These are phyloP conservation scores for Erodium chrysanthum DNA, from an alignment of 441 rosid species.

Conservation along the genomic window DNA sequence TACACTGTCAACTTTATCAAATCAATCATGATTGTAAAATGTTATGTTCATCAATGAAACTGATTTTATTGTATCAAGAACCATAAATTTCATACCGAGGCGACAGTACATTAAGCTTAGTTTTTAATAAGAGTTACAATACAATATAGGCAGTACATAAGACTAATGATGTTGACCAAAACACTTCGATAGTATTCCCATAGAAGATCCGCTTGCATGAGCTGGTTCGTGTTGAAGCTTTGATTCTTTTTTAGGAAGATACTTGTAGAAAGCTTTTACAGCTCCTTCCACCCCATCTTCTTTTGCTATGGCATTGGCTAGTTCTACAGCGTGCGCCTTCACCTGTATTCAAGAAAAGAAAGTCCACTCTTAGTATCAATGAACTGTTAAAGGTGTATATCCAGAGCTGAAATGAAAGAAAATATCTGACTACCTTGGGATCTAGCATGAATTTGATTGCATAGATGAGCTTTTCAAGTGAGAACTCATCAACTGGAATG, in stretches of 20 bases:
- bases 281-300: slow-evolving; percentile 44
- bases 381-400: neutral
- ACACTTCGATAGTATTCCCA: too few relatives aligned
- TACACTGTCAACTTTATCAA: neutral
- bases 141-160: too few relatives aligned
- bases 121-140: too few relatives aligned
- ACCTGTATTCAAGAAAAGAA: slow-evolving; percentile 22
- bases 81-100: too few relatives aligned
- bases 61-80: too few relatives aligned
- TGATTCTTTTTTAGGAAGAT: slow-evolving; percentile 18
- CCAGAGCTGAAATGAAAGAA: neutral
- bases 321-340: slow-evolving; percentile 26
- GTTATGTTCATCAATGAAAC: neutral
- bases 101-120: too few relatives aligned
- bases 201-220: neutral
- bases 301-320: slow-evolving; percentile 31
- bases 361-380: neutral
- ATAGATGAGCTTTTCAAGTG: slow-evolving; percentile 30
- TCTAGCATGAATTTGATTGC: slow-evolving; percentile 36
- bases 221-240: slow-evolving; percentile 10
- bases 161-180: too few relatives aligned
- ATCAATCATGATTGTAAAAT: neutral
- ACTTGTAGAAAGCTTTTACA: slow-evolving; percentile 36
- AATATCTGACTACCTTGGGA: slow-evolving; percentile 22
- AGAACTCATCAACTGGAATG: slow-evolving; percentile 32